Evolutionary conservation across 495 filamentous ascomycete genomes (phyloP), one percentile per base, ranked within the genome.

Genomic region (Aspergillus indologenus): DNA sequence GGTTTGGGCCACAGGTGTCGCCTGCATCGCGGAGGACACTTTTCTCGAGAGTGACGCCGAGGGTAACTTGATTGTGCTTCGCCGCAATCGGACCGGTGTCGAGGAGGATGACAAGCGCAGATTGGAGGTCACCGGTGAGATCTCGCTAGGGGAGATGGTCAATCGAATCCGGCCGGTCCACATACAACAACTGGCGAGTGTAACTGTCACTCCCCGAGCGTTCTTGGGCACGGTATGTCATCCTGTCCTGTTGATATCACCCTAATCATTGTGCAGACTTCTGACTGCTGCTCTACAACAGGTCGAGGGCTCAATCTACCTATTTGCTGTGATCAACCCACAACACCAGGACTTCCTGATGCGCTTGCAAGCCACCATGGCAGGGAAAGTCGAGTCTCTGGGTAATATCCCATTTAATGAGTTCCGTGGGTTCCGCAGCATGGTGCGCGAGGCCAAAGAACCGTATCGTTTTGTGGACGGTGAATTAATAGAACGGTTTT

Each of bases 391-490:
- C 45, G 72, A 85, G 46, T 85, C 85, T 1, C 79, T 86, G 0
- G 92, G 92, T 1, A 69, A 81, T 29, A 79, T 97, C 14, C 78
- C 87, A 0, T 96, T 95, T 71, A 82, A 82, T 51, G 76, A 76
- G 4, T 99, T 89, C 71, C 84, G 94, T 20, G 89, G 87, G 0
- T 96, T 93, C 73, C 81, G 83, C 47, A 91, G 83, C 21, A 74
- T 79, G 31, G 86, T 87, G 22, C 76, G 89, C 43, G 85, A 87
- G 52, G 82, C 83, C 0, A 85, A 89, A 4, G 90, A 88, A 56
- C 94, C 95, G 1, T 87, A 83, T 61, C 81, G 94, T 8, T 96
- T 98, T 66, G 85, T 98, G 45, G 94, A 99, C 66, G 94, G 92
- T 0, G 94, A 98, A 67, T 74, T 98, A 52, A 78, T 99, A 23